Base-by-base conservation (phyloP, 805 yeast genomes). In the Lipomyces starkeyi region DNA sequence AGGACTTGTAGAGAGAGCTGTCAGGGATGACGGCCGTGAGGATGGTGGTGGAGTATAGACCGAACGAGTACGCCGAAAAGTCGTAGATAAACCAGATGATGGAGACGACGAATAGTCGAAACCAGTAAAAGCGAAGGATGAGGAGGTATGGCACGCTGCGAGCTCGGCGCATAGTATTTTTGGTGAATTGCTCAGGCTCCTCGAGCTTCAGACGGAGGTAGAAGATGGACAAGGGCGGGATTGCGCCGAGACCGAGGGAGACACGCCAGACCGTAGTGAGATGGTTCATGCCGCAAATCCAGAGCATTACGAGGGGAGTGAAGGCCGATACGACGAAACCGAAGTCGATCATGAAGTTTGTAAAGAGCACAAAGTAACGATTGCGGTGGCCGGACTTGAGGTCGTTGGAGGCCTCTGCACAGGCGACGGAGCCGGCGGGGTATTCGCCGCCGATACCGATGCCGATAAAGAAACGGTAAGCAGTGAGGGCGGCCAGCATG, bases 361-460 rank as follows among this genome's bases (percentile, higher is more conserved):
- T 93, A 79, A 93, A 93, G 91, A 93, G 87, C 64, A 88, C 85
- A 76, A 93, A 93, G 83, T 90, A 93, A 78, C 97, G 85, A 81
- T 93, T 92, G 82, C 98, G 89, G 68, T 85, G 84, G 66, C 97
- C 97, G n/a, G 87, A 83, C 20, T 93, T 91, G 73, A 93, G 81
- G 70, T 86, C 80, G 65, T 90, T 88, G 58, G 96, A 87, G 53
- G 96, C 95, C 79, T 93, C 98, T 35, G 97, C 93, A 73, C 96
- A 91, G 49, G 97, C 96, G 22, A 93, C 94, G 8, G 97, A 89
- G 58, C 97, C 93, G 14, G 96, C 89, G 59, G 97, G 97, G 77
- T 93, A 93, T 80, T 93, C 98, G 61, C 96, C 93, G 74, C 98
- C 98, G 74, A 94, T 91, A 74, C 93, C 96, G 71, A 91, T 82